Evolutionary conservation across 2,329 filamentous ascomycete species (phyloP), one percentile per base, ranked within the genome.

Genomic region (Scytalidium lignicola): DNA sequence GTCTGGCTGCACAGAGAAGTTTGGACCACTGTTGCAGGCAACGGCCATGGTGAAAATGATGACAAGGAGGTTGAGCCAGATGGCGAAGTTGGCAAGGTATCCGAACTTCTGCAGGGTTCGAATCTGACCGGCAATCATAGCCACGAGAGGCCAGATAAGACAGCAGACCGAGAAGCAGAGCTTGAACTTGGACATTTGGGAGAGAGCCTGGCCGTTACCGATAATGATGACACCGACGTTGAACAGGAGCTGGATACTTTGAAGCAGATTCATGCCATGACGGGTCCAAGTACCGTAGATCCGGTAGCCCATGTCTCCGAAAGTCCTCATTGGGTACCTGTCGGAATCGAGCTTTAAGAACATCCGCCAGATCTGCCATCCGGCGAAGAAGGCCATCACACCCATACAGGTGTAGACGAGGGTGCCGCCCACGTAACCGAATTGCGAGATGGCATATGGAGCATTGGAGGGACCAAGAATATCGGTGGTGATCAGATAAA

Each of bases 21-120:
- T 78, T 0, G 78, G 78, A 1, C 66, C 63, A 5, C 67, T 71
- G 48, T 76, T 62, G 1, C 74, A 70, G 3, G 72, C 72, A 4
- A 74, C 72, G 19, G 71, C 75, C 72, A 81, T 80, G 12, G 57
- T 64, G 50, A 81, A 72, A 52, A 81, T 69, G 43, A 82, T 76
- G 52, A 76, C 68, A 28, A 75, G 57, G 13, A 82, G 54, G 51
- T 80, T 82, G 43, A 81, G 55, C 74, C 76, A 82, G n/a, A 82
- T 72, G 2, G 76, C 72, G 18, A 74, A 55, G 51, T 80, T 81
- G 17, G 79, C 77, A 1, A 82, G 61, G 70, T 74, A 80, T 2
- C 75, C 74, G 44, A 78, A 76, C 8, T 67, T 66, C 55, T 76
- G 70, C 40, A 83, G 65, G 0, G 77, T 80, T 3, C 79, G 71